A percentile compares a stretch with the other conserved stretches of the same genome.
These are phyloP conservation scores for Colletotrichum noveboracense DNA, from an alignment of 2,329 filamentous ascomycete genomes.

Conservation along the genomic window DNA sequence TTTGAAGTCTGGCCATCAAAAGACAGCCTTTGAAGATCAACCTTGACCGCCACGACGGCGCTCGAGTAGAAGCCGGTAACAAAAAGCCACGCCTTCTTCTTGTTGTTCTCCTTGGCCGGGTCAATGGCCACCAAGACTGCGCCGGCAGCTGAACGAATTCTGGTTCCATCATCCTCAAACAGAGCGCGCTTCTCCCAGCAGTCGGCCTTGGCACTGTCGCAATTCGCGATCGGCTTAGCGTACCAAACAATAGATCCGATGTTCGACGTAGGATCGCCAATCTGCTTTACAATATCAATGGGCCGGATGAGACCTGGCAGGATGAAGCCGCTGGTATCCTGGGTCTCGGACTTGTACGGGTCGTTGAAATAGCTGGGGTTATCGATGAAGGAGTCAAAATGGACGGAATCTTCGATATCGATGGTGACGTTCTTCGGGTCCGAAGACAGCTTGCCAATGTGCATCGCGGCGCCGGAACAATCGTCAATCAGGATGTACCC, in stretches of 20 bases:
- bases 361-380: constrained; percentile 66
- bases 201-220: constrained; percentile 14
- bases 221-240: constrained; percentile 11
- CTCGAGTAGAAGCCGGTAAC: constrained; percentile 59
- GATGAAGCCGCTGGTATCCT: constrained; percentile 60
- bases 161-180: constrained; percentile 62
- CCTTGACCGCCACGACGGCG: constrained; percentile 54
- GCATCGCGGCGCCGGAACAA: constrained; percentile 50
- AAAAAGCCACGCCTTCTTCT: constrained; percentile 61
- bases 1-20: background rate
- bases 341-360: constrained; percentile 45
- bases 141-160: constrained; percentile 53
- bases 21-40: constrained; percentile 43
- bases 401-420: constrained; percentile 45
- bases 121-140: constrained; percentile 60
- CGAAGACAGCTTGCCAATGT: constrained; percentile 37
- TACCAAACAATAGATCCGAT: constrained; percentile 55
- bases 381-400: constrained; percentile 53
- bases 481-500: constrained; percentile 49
- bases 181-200: constrained; percentile 52
- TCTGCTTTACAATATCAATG: constrained; percentile 37
- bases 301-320: constrained; percentile 50
- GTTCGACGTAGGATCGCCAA: constrained; percentile 37
- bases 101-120: constrained; percentile 44
- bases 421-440: constrained; percentile 34